Conservation (phyloP, 1,284 basidiomycete species). For the Trichosporon sp. region DNA sequence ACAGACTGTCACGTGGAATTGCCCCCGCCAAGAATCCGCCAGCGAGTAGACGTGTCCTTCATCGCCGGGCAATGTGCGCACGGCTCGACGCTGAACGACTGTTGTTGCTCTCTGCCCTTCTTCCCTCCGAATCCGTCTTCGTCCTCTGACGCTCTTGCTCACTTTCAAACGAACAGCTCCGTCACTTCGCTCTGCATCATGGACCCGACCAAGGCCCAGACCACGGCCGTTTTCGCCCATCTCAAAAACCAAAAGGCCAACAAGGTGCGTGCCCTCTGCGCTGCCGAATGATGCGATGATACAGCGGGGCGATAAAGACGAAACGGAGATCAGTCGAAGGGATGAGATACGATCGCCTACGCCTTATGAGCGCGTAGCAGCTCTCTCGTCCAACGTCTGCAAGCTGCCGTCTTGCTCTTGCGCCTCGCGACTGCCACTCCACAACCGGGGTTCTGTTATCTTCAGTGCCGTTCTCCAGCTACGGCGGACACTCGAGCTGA, state of each 20-base stretch:
- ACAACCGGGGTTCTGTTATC: background rate
- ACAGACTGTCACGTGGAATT: constrained; percentile 11
- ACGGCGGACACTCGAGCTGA: background rate
- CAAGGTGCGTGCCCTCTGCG: constrained; percentile 64
- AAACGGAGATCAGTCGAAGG: background rate
- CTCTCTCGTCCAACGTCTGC: background rate
- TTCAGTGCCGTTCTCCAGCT: background rate
- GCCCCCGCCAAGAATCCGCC: constrained; percentile 10
- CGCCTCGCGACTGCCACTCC: background rate
- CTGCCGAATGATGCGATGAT: background rate
- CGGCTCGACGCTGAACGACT: background rate
- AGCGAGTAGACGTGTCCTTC: constrained; percentile 15
- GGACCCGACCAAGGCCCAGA: constrained; percentile 58
- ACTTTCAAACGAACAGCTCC: background rate
- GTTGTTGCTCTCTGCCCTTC: background rate
- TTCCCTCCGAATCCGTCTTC: background rate
- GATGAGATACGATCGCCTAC: background rate
- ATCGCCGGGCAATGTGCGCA: background rate
- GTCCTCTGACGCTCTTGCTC: background rate
- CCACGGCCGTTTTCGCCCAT: constrained; percentile 54
- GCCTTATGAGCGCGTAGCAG: no score
- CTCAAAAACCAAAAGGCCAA: constrained; percentile 82
- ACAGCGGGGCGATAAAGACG: background rate
- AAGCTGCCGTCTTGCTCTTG: background rate
- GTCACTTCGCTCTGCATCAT: constrained; percentile 29